Base-by-base conservation (phyloP, 2,329 filamentous ascomycete genomes). In the Clathrospora elynae region DNA sequence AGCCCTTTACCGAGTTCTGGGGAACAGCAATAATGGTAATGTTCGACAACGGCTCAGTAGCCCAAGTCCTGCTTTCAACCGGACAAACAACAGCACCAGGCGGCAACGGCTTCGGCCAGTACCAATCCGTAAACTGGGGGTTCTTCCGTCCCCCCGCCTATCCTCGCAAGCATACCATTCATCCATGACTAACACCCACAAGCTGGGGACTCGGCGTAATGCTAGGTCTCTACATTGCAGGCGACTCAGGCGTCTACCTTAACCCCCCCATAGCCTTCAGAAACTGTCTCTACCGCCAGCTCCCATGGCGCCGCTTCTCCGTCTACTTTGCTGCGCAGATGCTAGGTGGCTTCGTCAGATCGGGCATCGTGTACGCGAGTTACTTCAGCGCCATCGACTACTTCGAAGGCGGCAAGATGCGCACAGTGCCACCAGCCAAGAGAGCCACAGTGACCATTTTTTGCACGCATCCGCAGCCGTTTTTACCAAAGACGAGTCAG, bases 381-480 rank as follows among this genome's bases (percentile, higher is more conserved):
- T 75, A 75, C 52, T 51, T 64, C 42, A 79, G 78, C 5, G 83
- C 83, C 20, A 86, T 89, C 53, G 78, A 87, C 53, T 64, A 70
- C 14, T 83, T 79, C 54, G 85, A 88, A 64, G 85, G 84, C 10
- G 77, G 77, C 2, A 47, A 47, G 17, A 75, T 86, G 43, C 77
- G 85, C 16, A 88, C 84, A 1, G 85, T 88, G 0, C 78, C 77
- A 6, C 79, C 65, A 2, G 58, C 59, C 1, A n/a, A 51, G 9
- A 86, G 79, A 30, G 78, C 84, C 1, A 85, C 84, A 0, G 86
- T 83, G 0, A 84, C 81, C 2, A 82, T 90, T 51, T 89, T 89
- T 65, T 86, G 82, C 74, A 88, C 86, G 0, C 89, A 89, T 57
- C 85, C 86, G 0, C 80, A 82, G 25, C 59, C 71, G 0, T 86